Evolutionary conservation across 257 asterid species (phyloP), one percentile per base, ranked within the genome.

Genomic region (Oldenlandia corymbosa): DNA sequence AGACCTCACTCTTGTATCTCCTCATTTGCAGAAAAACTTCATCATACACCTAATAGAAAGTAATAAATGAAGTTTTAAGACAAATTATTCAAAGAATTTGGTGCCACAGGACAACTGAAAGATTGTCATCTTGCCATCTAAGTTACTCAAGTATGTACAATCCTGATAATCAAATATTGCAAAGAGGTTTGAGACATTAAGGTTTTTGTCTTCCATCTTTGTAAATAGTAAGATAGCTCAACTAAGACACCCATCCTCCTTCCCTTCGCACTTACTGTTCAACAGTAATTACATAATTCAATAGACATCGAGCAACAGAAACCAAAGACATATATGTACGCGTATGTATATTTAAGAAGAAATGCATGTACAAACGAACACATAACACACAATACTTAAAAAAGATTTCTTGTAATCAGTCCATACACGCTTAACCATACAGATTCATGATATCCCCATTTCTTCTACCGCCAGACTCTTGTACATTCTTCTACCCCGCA

Each of bases 231-330:
- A n/a, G 26, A 47, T 23, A 13, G 24, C n/a, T 20, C 24, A 17
- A 47, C 10, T 47, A n/a, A n/a, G n/a, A n/a, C n/a, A n/a, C n/a
- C n/a, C n/a, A n/a, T 49, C 55, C 55, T 49, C 28, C 55, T 49
- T 28, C 8, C 55, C 55, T n/a, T 21, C 28, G 28, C 27, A n/a
- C n/a, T n/a, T n/a, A n/a, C n/a, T n/a, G n/a, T n/a, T n/a, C n/a
- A n/a, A n/a, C 50, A 45, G 17, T 18, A 45, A 47, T 47, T 47
- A 47, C 23, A 47, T 18, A 47, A 1, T 43, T 7, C n/a, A 17
- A 7, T 18, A 43, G 10, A 39, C 6, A 39, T n/a, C n/a, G n/a
- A 39, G 43, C n/a, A 12, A 3, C 1, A 2, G 13, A 10, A 39
- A 10, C 7, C 45, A 18, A n/a, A 45, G 2, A 45, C 50, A 45